Conservation (phyloP, 768 basidiomycete species). For the Boletus fagicola region DNA sequence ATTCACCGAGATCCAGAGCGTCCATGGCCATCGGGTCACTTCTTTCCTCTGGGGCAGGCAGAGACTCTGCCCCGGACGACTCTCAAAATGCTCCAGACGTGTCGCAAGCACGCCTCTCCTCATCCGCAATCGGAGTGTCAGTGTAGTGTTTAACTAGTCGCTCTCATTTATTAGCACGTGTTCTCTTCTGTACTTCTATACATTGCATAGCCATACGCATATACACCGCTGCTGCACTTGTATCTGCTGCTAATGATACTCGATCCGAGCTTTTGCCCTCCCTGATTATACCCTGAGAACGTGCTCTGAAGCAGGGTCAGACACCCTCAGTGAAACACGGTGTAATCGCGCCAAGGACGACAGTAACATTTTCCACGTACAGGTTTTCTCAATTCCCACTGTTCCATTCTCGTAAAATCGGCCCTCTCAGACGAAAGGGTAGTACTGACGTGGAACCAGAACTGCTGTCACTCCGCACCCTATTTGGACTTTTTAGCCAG, state of each 20-base stretch:
- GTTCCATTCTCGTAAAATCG: slow-evolving; percentile 1
- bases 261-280: neutral
- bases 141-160: slow-evolving; percentile 9
- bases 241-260: slow-evolving; percentile 21
- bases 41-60: slow-evolving; percentile 46
- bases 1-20: slow-evolving; percentile 66
- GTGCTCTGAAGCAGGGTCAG: slow-evolving; percentile 10
- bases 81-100: slow-evolving; percentile 21
- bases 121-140: slow-evolving; percentile 24
- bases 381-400: slow-evolving; percentile 6
- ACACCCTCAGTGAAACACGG: slow-evolving; percentile 3
- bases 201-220: slow-evolving; percentile 19
- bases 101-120: slow-evolving; percentile 17
- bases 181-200: slow-evolving; percentile 27
- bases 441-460: slow-evolving; percentile 14
- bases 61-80: slow-evolving; percentile 30
- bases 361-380: slow-evolving; percentile 9
- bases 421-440: slow-evolving; percentile 14
- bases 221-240: slow-evolving; percentile 18
- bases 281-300: neutral
- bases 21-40: slow-evolving; percentile 82
- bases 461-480: slow-evolving; percentile 1
- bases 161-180: slow-evolving; percentile 22
- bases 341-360: slow-evolving; percentile 1
- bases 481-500: slow-evolving; percentile 30